phyloP scores from a whole-genome alignment of 805 yeast genomes.

The Kodamaea lidongshanica region DNA sequence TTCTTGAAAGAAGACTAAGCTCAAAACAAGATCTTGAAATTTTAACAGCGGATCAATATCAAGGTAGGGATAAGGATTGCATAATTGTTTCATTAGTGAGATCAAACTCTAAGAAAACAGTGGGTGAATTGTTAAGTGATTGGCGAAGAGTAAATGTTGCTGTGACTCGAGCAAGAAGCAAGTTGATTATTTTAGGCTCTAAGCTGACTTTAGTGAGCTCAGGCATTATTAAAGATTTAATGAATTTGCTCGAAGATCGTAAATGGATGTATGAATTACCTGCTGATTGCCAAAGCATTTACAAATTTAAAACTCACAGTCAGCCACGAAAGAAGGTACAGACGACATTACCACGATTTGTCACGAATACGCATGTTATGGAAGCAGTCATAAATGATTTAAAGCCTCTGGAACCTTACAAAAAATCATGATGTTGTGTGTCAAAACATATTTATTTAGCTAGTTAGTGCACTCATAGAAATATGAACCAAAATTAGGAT shows the following conservation, averaged over 20 bases:
- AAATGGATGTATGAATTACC: constrained; percentile 65
- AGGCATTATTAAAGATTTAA: constrained; percentile 51
- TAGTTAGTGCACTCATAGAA: too few relatives aligned
- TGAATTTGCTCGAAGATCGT: constrained; percentile 48
- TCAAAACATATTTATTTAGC: too few relatives aligned
- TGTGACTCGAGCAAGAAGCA: constrained; percentile 81
- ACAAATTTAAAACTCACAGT: background rate
- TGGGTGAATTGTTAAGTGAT: constrained; percentile 78
- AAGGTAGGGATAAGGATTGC: constrained; percentile 93
- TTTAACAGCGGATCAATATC: constrained; percentile 91
- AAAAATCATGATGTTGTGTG: too few relatives aligned
- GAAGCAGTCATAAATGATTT: too few relatives aligned
- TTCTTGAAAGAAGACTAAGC: constrained; percentile 32
- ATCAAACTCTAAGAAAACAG: constrained; percentile 56
- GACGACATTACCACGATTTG: background rate
- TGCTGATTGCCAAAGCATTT: constrained; percentile 3
- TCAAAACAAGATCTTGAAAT: constrained; percentile 64
- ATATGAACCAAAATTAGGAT: too few relatives aligned
- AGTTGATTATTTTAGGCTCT: constrained; percentile 81
- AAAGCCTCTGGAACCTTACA: too few relatives aligned
- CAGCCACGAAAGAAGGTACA: background rate
- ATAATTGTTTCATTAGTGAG: constrained; percentile 85
- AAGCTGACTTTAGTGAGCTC: constrained; percentile 50
- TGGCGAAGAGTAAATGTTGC: constrained; percentile 95
- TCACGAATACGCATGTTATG: too few relatives aligned